These are phyloP conservation scores for Choiromyces venosus DNA, from an alignment of 495 filamentous ascomycete genomes.

Conservation along the genomic window DNA sequence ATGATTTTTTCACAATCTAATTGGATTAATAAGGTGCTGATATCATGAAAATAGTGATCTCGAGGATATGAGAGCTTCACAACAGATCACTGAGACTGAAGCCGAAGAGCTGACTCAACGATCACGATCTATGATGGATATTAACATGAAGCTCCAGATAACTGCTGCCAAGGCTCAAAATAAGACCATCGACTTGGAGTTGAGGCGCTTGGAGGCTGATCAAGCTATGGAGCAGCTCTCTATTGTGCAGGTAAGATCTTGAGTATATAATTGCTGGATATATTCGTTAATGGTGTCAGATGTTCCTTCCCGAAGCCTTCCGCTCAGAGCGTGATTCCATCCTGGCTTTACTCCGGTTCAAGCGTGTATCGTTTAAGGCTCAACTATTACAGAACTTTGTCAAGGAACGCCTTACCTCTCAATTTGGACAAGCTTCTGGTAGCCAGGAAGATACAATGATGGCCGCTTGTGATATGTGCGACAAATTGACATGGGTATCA, in stretches of 20 bases:
- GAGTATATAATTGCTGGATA: neutral
- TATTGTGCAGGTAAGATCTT: constrained; percentile 56
- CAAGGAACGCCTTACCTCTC: constrained; percentile 62
- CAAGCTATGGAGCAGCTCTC: constrained; percentile 82
- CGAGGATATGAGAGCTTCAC: constrained; percentile 83
- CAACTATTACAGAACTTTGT: constrained; percentile 71
- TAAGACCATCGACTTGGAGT: constrained; percentile 87
- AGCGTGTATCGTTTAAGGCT: constrained; percentile 82
- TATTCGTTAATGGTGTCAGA: constrained; percentile 42
- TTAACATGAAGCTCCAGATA: constrained; percentile 86
- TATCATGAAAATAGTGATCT: constrained; percentile 52
- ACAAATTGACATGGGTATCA: constrained; percentile 79
- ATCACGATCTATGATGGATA: constrained; percentile 88
- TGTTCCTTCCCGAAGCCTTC: constrained; percentile 87
- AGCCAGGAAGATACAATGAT: constrained; percentile 68
- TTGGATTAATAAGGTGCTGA: constrained; percentile 1
- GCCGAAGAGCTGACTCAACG: constrained; percentile 77
- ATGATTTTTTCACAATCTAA: constrained; percentile 2
- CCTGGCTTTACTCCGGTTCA: constrained; percentile 76
- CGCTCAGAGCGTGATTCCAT: constrained; percentile 74
- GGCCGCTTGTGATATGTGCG: constrained; percentile 68
- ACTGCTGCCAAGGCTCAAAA: constrained; percentile 85
- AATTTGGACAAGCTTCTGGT: constrained; percentile 49
- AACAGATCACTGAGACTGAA: constrained; percentile 86
- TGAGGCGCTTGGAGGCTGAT: constrained; percentile 79